These are phyloP conservation scores for Leucosporidium yakuticum DNA, from an alignment of 768 basidiomycete genomes.

Conservation along the genomic window DNA sequence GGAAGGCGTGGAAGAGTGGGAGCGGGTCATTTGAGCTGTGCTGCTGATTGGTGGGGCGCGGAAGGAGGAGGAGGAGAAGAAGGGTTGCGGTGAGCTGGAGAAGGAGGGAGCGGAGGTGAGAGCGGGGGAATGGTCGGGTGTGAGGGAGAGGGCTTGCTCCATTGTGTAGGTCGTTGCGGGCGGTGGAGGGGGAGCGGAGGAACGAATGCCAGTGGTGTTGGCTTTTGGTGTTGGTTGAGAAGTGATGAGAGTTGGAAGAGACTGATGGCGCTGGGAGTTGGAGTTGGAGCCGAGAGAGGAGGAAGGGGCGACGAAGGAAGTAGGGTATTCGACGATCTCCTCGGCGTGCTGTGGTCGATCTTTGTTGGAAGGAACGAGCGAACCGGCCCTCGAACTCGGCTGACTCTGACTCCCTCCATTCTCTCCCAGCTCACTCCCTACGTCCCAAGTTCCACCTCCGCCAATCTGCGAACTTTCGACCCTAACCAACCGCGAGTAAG, in stretches of 20 bases:
- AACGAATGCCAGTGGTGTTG: not conserved
- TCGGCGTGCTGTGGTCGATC: not conserved
- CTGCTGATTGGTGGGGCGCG: not conserved
- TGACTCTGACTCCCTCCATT: not conserved
- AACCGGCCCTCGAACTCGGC: too few species aligned
- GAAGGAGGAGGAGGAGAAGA: not conserved
- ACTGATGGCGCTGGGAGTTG: not conserved
- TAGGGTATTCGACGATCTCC: not conserved
- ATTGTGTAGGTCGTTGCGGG: not conserved
- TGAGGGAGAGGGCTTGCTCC: not conserved
- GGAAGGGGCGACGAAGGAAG: not conserved
- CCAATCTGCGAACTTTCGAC: not conserved
- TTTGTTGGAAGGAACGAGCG: too few species aligned
- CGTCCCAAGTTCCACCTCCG: not conserved
- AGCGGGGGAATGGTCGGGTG: not conserved
- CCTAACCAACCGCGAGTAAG: constrained; percentile 1
- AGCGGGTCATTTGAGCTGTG: not conserved
- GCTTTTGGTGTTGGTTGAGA: not conserved
- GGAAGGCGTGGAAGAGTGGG: not conserved
- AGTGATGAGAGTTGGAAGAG: not conserved
- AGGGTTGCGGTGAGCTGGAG: too few species aligned
- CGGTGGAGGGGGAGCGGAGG: not conserved
- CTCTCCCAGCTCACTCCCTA: not conserved
- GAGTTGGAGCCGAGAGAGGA: not conserved
- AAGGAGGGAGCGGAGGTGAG: not conserved